Base-by-base conservation (phyloP, 352 stramenopile genomes). In the Phytopythium boreale region DNA sequence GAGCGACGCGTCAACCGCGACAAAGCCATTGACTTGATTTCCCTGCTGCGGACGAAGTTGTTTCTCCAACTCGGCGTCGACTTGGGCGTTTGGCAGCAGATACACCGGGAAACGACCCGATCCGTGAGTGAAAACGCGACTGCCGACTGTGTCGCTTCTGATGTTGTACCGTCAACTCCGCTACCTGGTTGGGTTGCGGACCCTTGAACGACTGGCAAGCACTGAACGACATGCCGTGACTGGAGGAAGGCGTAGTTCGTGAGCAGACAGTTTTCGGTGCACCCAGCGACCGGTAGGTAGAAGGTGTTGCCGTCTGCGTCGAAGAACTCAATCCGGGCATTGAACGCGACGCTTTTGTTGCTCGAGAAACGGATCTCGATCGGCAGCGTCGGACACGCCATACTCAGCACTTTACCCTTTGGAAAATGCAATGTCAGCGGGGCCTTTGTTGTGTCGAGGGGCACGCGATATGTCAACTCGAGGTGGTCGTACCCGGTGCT, bases 401-500 rank as follows among this genome's bases (percentile, higher is more conserved):
- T 88, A 37, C 89, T 93, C 47, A 98, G 56, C 20, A 84, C 80
- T 14, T 94, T 92, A 0, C 95, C 95, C 22, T 95, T 79, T 6
- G 95, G 95, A 68, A 98, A 98, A 0, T 82, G 58, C 3, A 98
- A 71, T 3, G 74, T 79, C 24, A 98, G 68, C 2, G 93, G 89
- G 1, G 95, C 83, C 37, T 89, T 87, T 1, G 84, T 66, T 0
- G 90, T 68, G 58, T 97, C 86, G 14, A 95, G 62, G 19, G 91
- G 80, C 15, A 95, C 56, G 5, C 88, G 79, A 61, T 96, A 90
- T 11, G 77, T 84, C 0, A 98, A 56, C 20, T 98, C 89, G 11
- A 98, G 68, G 61, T 96, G 84, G 24, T 97, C 92, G 70, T 97
- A 98, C n/a, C 84, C 87, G 0, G 80, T 92, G 68, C 95, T 97